phyloP scores from a whole-genome alignment of 2,329 filamentous ascomycete species.

The Fusarium longipes region DNA sequence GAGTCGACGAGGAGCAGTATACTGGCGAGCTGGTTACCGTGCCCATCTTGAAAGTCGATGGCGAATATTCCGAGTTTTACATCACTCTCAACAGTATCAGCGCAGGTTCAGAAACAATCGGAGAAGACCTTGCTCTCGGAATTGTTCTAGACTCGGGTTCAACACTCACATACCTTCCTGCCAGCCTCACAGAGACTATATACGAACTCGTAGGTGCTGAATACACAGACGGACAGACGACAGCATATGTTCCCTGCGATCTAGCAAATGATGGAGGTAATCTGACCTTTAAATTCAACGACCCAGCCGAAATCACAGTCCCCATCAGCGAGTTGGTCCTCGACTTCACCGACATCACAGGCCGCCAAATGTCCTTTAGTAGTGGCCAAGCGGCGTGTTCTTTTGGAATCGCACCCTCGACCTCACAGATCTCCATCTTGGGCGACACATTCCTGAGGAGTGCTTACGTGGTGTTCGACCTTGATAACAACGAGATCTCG shows the following conservation, averaged over 20 bases:
- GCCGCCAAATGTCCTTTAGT: conserved; percentile 61
- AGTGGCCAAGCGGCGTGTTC: conserved; percentile 69
- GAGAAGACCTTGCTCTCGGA: conserved; percentile 63
- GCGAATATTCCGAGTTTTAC: conserved; percentile 70
- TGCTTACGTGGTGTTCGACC: conserved; percentile 80
- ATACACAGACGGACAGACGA: conserved; percentile 63
- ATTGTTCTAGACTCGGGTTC: conserved; percentile 79
- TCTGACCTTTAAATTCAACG: conserved; percentile 66
- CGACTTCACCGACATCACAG: conserved; percentile 59
- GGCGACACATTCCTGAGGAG: conserved; percentile 81
- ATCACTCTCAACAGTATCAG: conserved; percentile 73
- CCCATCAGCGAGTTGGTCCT: conserved; percentile 70
- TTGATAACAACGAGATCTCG: conserved; percentile 77
- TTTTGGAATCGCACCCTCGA: conserved; percentile 74
- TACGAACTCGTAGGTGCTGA: conserved; percentile 69
- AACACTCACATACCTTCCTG: conserved; percentile 74
- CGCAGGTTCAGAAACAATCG: conserved; percentile 57
- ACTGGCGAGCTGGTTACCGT: conserved; percentile 71
- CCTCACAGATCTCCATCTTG: conserved; percentile 67
- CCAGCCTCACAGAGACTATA: conserved; percentile 64
- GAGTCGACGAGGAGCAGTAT: conserved; percentile 76
- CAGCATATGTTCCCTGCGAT: conserved; percentile 72
- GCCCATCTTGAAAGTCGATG: conserved; percentile 68
- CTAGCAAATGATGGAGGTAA: conserved; percentile 55
- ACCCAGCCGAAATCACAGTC: conserved; percentile 63